phyloP scores from a whole-genome alignment of 116 monocot genomes.

The Trichopus zeylanicus region DNA sequence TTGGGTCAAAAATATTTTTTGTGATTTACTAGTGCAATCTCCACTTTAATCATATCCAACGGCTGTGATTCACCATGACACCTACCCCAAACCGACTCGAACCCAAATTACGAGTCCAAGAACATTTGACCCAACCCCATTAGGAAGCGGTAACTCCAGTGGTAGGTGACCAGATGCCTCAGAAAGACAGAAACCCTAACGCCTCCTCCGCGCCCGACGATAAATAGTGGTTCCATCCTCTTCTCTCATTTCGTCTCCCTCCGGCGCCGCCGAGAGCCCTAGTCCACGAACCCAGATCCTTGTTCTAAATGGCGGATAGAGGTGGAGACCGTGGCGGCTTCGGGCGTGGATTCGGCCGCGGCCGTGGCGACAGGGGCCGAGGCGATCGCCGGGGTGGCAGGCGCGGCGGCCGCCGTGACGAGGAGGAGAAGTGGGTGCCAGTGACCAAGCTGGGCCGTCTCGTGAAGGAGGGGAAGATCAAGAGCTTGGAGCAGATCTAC shows the following conservation, averaged over 20 bases:
- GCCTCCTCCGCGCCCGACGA: too few relatives aligned
- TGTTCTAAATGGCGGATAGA: slow-evolving; percentile 4
- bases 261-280: not conserved
- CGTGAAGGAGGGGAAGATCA: slow-evolving; percentile 36
- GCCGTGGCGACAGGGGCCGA: slow-evolving; percentile 9
- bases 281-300: slow-evolving; percentile 6
- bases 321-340: slow-evolving; percentile 1
- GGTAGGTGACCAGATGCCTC: too few relatives aligned
- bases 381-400: slow-evolving; percentile 23
- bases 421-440: slow-evolving; percentile 30
- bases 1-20: too few relatives aligned
- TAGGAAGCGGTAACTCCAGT: too few relatives aligned
- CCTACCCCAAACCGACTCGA: too few relatives aligned
- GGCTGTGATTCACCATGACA: too few relatives aligned
- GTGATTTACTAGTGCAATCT: too few relatives aligned
- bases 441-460: slow-evolving; percentile 33
- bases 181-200: too few relatives aligned
- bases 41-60: too few relatives aligned
- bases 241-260: not conserved
- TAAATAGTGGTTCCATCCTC: too few relatives aligned
- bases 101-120: too few relatives aligned
- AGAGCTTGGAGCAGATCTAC: slow-evolving; percentile 58
- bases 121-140: too few relatives aligned
- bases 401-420: slow-evolving; percentile 23
- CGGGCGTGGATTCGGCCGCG: not conserved